Conservation (phyloP, 116 monocot species). For the Papilionanthe hybrid region DNA sequence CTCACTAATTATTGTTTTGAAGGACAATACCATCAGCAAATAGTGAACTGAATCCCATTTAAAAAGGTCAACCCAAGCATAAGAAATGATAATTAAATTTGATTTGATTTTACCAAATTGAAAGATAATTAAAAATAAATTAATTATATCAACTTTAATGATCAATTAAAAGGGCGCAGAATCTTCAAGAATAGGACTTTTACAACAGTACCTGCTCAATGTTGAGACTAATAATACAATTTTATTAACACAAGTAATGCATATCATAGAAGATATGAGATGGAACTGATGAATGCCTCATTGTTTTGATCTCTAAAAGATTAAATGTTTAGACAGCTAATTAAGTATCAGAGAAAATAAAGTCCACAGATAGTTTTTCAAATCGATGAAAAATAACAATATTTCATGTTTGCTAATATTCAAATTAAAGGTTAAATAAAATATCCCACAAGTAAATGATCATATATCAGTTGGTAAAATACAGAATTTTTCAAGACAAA, state of each 20-base stretch:
- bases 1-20: background rate
- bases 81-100: background rate
- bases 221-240: background rate
- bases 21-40: background rate
- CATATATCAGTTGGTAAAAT: background rate
- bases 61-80: background rate
- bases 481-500: background rate
- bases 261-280: background rate
- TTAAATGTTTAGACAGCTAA: background rate
- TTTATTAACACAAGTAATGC: background rate
- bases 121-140: background rate
- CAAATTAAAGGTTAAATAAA: background rate
- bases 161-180: background rate
- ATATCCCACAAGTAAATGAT: background rate
- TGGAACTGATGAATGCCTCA: background rate
- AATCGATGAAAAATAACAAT: too few relatives aligned
- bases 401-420: background rate
- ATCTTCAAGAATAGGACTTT: background rate
- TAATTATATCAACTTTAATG: background rate
- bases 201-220: background rate
- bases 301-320: background rate
- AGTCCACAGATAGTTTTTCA: background rate
- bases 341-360: background rate
- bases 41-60: background rate
- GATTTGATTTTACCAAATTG: background rate